Percentiles rank a stretch among this genome's conserved stretches.
Conservation (phyloP, 176 grass and related monocot species). For the Ensete glaucum region DNA sequence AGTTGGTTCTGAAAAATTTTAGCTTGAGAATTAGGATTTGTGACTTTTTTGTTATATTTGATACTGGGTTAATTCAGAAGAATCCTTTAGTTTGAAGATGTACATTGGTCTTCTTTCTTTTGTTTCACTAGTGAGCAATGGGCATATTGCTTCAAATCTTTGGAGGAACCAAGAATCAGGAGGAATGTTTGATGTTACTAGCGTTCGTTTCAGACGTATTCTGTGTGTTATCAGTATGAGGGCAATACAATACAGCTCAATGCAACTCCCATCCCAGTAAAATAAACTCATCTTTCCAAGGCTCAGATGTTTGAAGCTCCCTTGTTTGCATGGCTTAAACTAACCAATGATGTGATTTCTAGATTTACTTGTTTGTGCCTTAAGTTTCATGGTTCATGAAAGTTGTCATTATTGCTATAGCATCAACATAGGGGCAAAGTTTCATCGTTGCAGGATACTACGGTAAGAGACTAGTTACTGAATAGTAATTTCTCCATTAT, state of each 20-base stretch:
- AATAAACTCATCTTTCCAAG: no score
- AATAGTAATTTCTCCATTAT: background rate
- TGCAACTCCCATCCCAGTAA: no score
- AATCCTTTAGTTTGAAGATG: background rate
- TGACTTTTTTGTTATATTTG: background rate
- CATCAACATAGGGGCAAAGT: background rate
- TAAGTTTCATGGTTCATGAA: background rate
- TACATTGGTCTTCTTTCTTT: background rate
- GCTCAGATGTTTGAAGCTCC: no score
- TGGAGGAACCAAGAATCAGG: background rate
- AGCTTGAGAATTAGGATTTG: no score
- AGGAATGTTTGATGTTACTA: background rate
- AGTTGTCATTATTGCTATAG: background rate
- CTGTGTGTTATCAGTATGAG: no score
- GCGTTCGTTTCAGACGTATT: no score
- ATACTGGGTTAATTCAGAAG: background rate
- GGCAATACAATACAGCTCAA: no score
- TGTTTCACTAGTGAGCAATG: background rate
- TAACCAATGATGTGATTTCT: no score
- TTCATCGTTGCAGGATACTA: background rate
- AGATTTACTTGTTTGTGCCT: no score
- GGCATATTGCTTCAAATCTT: background rate
- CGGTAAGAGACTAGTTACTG: background rate
- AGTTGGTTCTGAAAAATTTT: no score
- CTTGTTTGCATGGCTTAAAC: background rate